Evolutionary conservation across 495 filamentous ascomycete species (phyloP), one percentile per base, ranked within the genome.

Genomic region (Podospora pseudocomata): DNA sequence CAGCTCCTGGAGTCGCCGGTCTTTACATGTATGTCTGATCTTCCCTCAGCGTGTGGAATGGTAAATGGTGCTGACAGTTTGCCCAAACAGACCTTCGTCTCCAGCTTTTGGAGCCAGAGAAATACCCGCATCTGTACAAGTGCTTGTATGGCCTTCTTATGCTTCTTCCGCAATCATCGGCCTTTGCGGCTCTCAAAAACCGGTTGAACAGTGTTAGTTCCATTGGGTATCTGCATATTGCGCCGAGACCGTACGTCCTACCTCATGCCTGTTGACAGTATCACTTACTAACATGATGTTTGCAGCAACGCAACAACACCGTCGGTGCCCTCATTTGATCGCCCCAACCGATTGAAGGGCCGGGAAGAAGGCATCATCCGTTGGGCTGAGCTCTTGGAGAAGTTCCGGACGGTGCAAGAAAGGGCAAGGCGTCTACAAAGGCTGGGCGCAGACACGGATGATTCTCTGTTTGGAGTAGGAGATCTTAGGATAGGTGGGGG

Each of bases 1-100:
- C 96, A 99, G 79, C 87, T 99, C 3, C 86, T 99, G 6, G 96
- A 99, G 76, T 97, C 94, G 0, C 95, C 96, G 2, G 96, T 99
- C 3, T 99, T 98, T 75, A 99, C 96, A 55, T 98, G 92, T 94
- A 76, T 69, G 85, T n/a, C 70, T 71, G 19, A 20, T 53, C 63
- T 44, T 53, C 19, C 18, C 15, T 39, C 27, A 6, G n/a, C 54
- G 39, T n/a, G 56, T 9, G 6, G 6, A 27, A 27, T 19, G 49
- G 18, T 11, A 20, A 27, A 27, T 19, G 49, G 20, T 11, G 26
- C 44, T 57, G 18, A 55, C 32, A 39, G 54, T 34, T 72, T 27
- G 59, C 13, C 27, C 15, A 56, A 26, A 28, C 66, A 95, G 92
- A 98, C 77, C 90, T 99, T 44, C 92, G 96, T 53, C 86, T 99